A percentile compares a stretch with the other conserved stretches of the same genome.
These are phyloP conservation scores for Phascolomyces articulosus DNA, from an alignment of 371 early-diverging fungal species.

Conservation along the genomic window DNA sequence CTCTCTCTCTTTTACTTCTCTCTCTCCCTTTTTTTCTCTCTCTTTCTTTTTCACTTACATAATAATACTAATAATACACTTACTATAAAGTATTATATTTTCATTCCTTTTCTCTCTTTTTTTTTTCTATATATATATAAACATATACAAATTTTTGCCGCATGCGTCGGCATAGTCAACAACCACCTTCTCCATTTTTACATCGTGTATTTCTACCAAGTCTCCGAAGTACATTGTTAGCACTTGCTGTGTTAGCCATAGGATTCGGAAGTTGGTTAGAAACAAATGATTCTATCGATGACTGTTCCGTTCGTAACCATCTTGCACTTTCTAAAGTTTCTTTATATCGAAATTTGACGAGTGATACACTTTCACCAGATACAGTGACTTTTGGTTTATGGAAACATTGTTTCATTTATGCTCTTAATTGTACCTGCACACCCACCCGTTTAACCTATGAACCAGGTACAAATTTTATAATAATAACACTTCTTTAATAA, in stretches of 20 bases:
- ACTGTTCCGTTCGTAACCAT: slow-evolving; percentile 29
- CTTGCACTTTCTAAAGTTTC: slow-evolving; percentile 33
- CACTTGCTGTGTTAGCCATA: slow-evolving; percentile 28
- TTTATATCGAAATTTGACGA: slow-evolving; percentile 29
- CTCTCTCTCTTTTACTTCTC: neutral
- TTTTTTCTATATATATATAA: neutral
- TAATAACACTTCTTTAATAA: too few species aligned
- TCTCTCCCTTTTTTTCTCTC: neutral
- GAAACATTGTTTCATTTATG: slow-evolving; percentile 42
- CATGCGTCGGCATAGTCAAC: neutral
- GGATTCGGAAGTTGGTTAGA: slow-evolving; percentile 41
- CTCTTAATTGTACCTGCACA: slow-evolving; percentile 40
- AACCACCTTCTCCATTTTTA: slow-evolving; percentile 24
- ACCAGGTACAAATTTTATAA: slow-evolving; percentile 32
- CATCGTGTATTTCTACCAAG: slow-evolving; percentile 30
- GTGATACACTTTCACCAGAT: slow-evolving; percentile 26
- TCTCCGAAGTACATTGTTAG: slow-evolving; percentile 24
- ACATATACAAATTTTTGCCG: neutral
- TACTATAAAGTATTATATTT: too few species aligned
- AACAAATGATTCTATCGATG: slow-evolving; percentile 26
- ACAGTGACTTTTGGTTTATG: slow-evolving; percentile 45
- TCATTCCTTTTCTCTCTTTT: neutral
- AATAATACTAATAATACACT: too few species aligned
- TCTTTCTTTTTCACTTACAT: neutral
- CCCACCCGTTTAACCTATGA: slow-evolving; percentile 31